Evolutionary conservation across 2,329 filamentous ascomycete species (phyloP).

Genomic region (Colletotrichum theobromicola): DNA sequence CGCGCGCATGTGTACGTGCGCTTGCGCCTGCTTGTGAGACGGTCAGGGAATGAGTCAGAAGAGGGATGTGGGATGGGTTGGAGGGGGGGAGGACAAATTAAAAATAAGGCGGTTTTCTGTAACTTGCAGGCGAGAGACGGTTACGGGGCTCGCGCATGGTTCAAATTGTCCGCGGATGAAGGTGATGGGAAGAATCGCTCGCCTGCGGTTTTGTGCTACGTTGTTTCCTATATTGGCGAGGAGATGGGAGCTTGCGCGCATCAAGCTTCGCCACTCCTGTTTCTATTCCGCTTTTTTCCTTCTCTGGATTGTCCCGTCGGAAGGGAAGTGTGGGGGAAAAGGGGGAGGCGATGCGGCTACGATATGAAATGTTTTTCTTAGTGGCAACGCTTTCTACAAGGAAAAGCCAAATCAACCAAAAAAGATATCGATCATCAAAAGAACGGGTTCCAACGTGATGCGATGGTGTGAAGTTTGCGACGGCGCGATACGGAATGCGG

Average conservation of each 20-base stretch:
- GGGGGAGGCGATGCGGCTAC: slow-evolving; percentile 3
- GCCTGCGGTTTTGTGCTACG: not conserved
- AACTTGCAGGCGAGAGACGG: slow-evolving; percentile 5
- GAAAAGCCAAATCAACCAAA: not conserved
- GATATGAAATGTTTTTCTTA: slow-evolving; percentile 12
- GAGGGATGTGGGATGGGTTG: not conserved
- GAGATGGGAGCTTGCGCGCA: not conserved
- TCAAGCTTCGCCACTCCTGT: not conserved
- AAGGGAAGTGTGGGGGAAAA: not conserved
- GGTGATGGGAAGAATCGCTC: slow-evolving; percentile 1
- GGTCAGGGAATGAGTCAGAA: not conserved
- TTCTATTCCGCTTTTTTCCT: not conserved
- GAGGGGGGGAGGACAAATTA: not conserved
- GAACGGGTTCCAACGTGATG: not conserved
- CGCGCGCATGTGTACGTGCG: not conserved
- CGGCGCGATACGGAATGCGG: not conserved
- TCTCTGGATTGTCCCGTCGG: slow-evolving; percentile 6
- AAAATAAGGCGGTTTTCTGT: not conserved
- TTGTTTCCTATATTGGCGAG: slow-evolving; percentile 6
- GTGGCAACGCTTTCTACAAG: slow-evolving; percentile 2
- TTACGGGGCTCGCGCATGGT: slow-evolving; percentile 4
- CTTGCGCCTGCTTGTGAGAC: not conserved
- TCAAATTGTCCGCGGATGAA: slow-evolving; percentile 15
- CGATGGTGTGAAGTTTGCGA: not conserved
- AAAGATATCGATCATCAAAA: not conserved